phyloP scores from a whole-genome alignment of 129 eudicot genomes.

The Flaveria ramosissima region DNA sequence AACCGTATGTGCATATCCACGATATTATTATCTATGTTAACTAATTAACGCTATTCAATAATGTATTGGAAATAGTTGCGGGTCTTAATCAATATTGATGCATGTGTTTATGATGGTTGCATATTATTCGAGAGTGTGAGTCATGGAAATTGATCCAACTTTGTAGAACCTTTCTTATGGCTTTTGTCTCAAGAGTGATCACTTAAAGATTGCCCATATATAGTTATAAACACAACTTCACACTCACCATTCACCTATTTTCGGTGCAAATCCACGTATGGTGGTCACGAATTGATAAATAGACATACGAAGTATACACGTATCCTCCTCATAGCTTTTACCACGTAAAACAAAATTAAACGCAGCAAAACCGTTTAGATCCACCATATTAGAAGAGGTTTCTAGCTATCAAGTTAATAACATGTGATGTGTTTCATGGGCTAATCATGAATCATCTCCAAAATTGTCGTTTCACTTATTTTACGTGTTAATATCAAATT shows the following conservation, averaged over 20 bases:
- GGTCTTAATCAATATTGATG: no score
- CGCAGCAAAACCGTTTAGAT: no score
- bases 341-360: not conserved
- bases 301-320: not conserved
- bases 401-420: no score
- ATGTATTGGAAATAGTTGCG: no score
- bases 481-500: no score
- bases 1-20: no score
- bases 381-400: no score
- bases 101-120: not conserved
- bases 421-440: no score
- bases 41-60: no score
- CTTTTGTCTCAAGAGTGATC: slow-evolving; percentile 28
- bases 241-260: slow-evolving; percentile 22
- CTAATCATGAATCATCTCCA: no score
- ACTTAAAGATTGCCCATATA: not conserved
- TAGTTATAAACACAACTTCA: not conserved
- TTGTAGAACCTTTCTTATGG: slow-evolving; percentile 29
- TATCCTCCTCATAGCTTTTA: not conserved
- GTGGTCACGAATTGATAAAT: slow-evolving; percentile 10
- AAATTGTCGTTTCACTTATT: no score
- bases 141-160: slow-evolving; percentile 15
- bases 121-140: slow-evolving; percentile 18
- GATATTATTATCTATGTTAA: no score
- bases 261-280: slow-evolving; percentile 17